These are phyloP conservation scores for Magnolia kwangsiensis DNA, from an alignment of 164 flowering plant species.

Conservation along the genomic window DNA sequence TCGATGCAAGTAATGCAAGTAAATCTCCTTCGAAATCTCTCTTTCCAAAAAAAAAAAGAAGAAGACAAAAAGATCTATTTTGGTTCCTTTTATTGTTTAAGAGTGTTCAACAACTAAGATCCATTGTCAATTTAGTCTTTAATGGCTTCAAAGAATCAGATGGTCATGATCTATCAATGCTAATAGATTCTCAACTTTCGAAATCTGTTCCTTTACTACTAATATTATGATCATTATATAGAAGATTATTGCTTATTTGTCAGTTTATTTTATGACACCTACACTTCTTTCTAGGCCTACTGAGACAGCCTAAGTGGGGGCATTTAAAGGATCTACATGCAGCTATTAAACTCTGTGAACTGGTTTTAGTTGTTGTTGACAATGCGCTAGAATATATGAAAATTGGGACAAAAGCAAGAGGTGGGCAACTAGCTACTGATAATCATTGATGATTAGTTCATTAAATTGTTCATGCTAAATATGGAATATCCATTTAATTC, in stretches of 20 bases:
- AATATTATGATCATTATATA: too few relatives aligned
- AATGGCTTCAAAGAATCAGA: too few relatives aligned
- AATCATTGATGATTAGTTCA: not conserved
- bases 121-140: too few relatives aligned
- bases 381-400: slow-evolving; percentile 55
- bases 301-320: slow-evolving; percentile 96
- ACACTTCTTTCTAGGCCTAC: slow-evolving; percentile 42
- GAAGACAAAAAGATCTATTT: too few relatives aligned
- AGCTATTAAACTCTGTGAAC: slow-evolving; percentile 90
- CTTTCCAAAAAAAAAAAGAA: too few relatives aligned
- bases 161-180: too few relatives aligned
- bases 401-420: slow-evolving; percentile 84
- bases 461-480: not conserved
- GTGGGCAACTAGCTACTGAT: slow-evolving; percentile 28
- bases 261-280: not conserved
- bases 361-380: slow-evolving; percentile 73
- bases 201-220: too few relatives aligned
- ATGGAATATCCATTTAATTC: not conserved
- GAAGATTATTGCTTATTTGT: slow-evolving; percentile 1
- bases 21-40: too few relatives aligned
- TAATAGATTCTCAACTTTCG: too few relatives aligned
- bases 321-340: slow-evolving; percentile 92
- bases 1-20: too few relatives aligned
- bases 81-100: too few relatives aligned
- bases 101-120: too few relatives aligned